Conservation (phyloP, 1,284 basidiomycete species). For the Chalciporus sp. region DNA sequence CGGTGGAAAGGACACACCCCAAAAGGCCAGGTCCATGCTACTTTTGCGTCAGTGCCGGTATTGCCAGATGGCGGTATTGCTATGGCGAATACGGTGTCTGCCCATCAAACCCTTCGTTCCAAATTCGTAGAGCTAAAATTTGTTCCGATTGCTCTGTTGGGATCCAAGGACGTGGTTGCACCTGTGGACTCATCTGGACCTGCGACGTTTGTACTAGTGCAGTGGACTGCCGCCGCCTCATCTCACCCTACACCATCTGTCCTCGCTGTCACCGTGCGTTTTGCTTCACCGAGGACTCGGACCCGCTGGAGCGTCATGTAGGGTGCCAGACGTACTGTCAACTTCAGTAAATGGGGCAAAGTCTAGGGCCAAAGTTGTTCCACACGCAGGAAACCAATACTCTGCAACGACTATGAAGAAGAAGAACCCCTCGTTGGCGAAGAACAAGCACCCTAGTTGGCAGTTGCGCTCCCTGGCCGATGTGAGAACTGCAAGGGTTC, state of each 20-base stretch:
- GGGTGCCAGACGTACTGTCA: not conserved
- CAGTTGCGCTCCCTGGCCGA: not conserved
- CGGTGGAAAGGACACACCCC: constrained; percentile 17
- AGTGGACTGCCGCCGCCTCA: not conserved
- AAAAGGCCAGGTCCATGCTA: constrained; percentile 16
- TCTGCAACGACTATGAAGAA: constrained; percentile 16
- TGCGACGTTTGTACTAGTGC: constrained; percentile 3
- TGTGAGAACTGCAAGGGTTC: constrained; percentile 4
- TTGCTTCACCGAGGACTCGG: not conserved
- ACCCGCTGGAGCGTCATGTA: too few species aligned
- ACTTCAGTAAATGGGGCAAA: too few species aligned
- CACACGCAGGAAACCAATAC: constrained; percentile 9
- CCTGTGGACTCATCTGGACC: constrained; percentile 7
- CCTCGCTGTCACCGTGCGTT: constrained; percentile 15
- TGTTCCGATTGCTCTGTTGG: constrained; percentile 11
- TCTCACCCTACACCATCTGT: constrained; percentile 9
- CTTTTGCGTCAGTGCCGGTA: not conserved
- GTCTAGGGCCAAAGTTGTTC: too few species aligned
- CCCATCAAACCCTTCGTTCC: not conserved
- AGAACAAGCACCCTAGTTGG: not conserved
- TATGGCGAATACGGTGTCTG: too few species aligned
- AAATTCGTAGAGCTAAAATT: not conserved
- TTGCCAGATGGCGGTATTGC: too few species aligned
- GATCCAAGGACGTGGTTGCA: constrained; percentile 7
- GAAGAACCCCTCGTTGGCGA: constrained; percentile 4